Evolutionary conservation across 768 basidiomycete species (phyloP).

Genomic region (Russula virescens): DNA sequence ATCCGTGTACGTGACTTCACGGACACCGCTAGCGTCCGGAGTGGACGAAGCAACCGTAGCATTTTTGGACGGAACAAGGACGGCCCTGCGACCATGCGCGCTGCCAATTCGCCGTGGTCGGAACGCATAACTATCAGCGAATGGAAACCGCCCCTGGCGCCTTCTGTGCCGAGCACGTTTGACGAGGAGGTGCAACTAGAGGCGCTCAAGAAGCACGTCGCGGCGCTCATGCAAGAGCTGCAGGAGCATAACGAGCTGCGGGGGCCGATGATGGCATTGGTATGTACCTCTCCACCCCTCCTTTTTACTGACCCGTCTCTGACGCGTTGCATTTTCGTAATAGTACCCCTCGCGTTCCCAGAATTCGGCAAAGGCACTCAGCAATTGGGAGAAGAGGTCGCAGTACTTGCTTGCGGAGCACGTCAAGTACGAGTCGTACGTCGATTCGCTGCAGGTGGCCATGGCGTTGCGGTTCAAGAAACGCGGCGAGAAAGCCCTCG

Average conservation of each 20-base stretch:
- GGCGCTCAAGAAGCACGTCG: slow-evolving; percentile 76
- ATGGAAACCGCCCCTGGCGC: slow-evolving; percentile 89
- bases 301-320: slow-evolving; percentile 5
- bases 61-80: slow-evolving; percentile 64
- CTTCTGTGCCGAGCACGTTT: slow-evolving; percentile 75
- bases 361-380: slow-evolving; percentile 68
- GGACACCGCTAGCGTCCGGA: slow-evolving; percentile 69
- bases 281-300: slow-evolving; percentile 33
- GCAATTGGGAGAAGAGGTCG: slow-evolving; percentile 92
- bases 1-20: slow-evolving; percentile 44
- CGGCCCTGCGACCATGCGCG: slow-evolving; percentile 57
- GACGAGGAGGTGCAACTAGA: slow-evolving; percentile 94
- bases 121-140: slow-evolving; percentile 82
- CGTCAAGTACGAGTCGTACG: slow-evolving; percentile 93
- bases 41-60: slow-evolving; percentile 68
- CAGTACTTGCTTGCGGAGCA: slow-evolving; percentile 87
- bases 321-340: slow-evolving; percentile 7
- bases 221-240: slow-evolving; percentile 68
- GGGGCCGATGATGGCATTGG: slow-evolving; percentile 75
- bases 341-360: slow-evolving; percentile 77
- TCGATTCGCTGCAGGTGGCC: slow-evolving; percentile 79
- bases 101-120: slow-evolving; percentile 61
- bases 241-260: slow-evolving; percentile 79
- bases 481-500: slow-evolving; percentile 81
- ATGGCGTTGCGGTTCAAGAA: slow-evolving; percentile 84